These are phyloP conservation scores for Rhodotorula glutinis DNA, from an alignment of 1,284 basidiomycete genomes.

Conservation along the genomic window DNA sequence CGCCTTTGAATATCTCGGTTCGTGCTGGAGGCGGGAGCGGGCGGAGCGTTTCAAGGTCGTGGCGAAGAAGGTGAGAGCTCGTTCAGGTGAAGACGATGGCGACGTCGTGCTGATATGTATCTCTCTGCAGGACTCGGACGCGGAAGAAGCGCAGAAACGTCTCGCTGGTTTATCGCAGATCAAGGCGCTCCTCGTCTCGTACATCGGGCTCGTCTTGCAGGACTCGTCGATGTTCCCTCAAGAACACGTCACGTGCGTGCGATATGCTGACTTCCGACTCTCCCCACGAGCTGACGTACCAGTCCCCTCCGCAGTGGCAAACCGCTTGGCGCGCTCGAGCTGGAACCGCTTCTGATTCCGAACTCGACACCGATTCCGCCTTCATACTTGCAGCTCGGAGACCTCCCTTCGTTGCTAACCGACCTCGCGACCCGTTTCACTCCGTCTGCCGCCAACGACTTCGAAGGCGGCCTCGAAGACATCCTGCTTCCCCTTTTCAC, in stretches of 20 bases:
- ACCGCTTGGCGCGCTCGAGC: slow-evolving; percentile 68
- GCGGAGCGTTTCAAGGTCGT: slow-evolving; percentile 54
- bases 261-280: too few relatives aligned
- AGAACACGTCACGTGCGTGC: slow-evolving; percentile 62
- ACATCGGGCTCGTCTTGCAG: slow-evolving; percentile 82
- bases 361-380: slow-evolving; percentile 56
- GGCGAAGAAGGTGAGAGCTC: slow-evolving; percentile 59
- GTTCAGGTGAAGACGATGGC: too few relatives aligned
- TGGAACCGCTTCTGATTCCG: slow-evolving; percentile 69
- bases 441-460: slow-evolving; percentile 38
- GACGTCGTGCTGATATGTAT: too few relatives aligned
- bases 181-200: slow-evolving; percentile 78
- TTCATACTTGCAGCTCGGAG: slow-evolving; percentile 44
- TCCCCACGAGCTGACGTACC: too few relatives aligned
- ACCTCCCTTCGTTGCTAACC: slow-evolving; percentile 52
- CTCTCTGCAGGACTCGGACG: slow-evolving; percentile 12
- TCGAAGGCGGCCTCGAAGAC: slow-evolving; percentile 49
- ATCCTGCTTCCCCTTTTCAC: slow-evolving; percentile 52
- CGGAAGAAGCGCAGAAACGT: slow-evolving; percentile 49
- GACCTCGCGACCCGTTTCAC: slow-evolving; percentile 52
- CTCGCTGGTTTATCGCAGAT: slow-evolving; percentile 65
- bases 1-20: slow-evolving; percentile 83
- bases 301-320: slow-evolving; percentile 50
- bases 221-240: slow-evolving; percentile 91
- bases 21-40: slow-evolving; percentile 83